Base-by-base conservation (phyloP, 306 rosid genomes). In the Gastrolobium bilobum region DNA sequence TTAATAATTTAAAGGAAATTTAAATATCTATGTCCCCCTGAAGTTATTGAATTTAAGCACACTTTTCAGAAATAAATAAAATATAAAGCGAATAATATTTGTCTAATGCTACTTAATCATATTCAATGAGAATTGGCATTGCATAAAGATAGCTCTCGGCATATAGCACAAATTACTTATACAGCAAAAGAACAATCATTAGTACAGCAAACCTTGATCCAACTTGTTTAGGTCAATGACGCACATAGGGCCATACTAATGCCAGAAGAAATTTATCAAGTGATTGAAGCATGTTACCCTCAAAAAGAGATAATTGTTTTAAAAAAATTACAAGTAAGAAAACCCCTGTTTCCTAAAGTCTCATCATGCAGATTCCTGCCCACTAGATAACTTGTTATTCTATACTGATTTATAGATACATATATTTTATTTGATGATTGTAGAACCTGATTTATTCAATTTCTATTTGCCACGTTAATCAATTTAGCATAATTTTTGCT, bases 321-420 rank as follows among this genome's bases (percentile, higher is more conserved):
- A 2, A 46, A n/a, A 48, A 20, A 7, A 33, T 33, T 2, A 8
- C 37, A 46, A 29, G 7, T 2, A 31, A 8, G 0, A 20, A 20
- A 15, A 5, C n/a, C 4, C 4, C 1, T 3, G 14, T 63, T 76
- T 50, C 80, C 53, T 46, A 52, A 35, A 44, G 71, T 46, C 54
- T 37, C 14, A 58, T 57, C 62, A 47, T 69, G 44, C 51, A 69
- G 34, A 60, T 57, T 78, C 76, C 62, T 68, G 31, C 51, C 14
- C 7, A 35, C 57, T 42, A 78, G 40, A 78, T 58, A 44, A 20
- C 64, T 42, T 9, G 26, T 54, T 30, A 30, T 48, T 43, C 37
- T 29, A 68, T 56, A 47, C 66, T 43, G 42, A 68, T 11, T 53
- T 40, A 34, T 13, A 14, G 6, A 77, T 67, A 54, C 68, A 42